phyloP scores from a whole-genome alignment of 169 alveolate species.

The Babesia divergens region DNA sequence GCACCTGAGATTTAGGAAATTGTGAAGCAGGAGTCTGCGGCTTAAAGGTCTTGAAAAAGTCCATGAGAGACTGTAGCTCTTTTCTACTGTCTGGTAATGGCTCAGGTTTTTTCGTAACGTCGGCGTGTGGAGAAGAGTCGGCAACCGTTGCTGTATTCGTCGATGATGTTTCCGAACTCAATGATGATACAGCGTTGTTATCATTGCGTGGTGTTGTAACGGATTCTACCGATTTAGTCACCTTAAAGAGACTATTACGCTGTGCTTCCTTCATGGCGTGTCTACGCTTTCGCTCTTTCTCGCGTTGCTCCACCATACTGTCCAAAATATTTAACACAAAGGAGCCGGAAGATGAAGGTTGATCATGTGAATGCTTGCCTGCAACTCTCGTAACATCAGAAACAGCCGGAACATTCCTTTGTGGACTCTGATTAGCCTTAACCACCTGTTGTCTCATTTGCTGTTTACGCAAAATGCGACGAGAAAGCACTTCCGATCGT shows the following conservation, averaged over 20 bases:
- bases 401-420: neutral
- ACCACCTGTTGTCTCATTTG: no score
- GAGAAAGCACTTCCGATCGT: slow-evolving; percentile 13
- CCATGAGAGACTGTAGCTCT: slow-evolving; percentile 46
- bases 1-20: neutral
- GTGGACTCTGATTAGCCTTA: neutral
- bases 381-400: neutral
- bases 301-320: slow-evolving; percentile 66
- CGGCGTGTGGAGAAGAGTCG: neutral
- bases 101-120: neutral
- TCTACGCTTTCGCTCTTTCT: slow-evolving; percentile 59
- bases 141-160: neutral
- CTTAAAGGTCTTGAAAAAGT: slow-evolving; percentile 47
- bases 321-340: slow-evolving; percentile 58
- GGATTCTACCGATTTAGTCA: neutral
- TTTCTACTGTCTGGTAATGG: slow-evolving; percentile 21
- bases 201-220: neutral
- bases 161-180: neutral
- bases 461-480: neutral
- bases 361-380: neutral
- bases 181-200: neutral
- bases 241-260: slow-evolving; percentile 19
- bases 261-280: slow-evolving; percentile 55
- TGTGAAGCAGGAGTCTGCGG: slow-evolving; percentile 2
- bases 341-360: slow-evolving; percentile 20